These are phyloP conservation scores for Hypoxylon fragiforme DNA, from an alignment of 495 filamentous ascomycete genomes.

Conservation along the genomic window DNA sequence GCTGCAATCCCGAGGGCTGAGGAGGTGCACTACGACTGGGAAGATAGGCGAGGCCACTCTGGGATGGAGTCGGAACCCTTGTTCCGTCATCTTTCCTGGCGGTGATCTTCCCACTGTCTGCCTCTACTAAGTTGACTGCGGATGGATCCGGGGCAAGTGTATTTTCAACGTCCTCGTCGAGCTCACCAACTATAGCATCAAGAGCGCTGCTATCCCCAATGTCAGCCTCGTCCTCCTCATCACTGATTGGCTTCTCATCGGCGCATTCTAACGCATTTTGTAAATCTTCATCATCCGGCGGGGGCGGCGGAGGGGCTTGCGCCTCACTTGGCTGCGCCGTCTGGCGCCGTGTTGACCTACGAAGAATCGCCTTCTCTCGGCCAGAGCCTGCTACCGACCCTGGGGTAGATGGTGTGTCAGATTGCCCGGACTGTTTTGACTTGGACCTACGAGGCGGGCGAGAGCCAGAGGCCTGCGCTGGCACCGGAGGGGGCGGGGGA, in stretches of 20 bases:
- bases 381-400: slow-evolving; percentile 38
- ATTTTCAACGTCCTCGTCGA: slow-evolving; percentile 87
- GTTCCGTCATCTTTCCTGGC: slow-evolving; percentile 97
- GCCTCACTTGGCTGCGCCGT: slow-evolving; percentile 45
- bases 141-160: slow-evolving; percentile 71
- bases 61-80: slow-evolving; percentile 81
- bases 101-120: slow-evolving; percentile 86
- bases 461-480: slow-evolving; percentile 45
- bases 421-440: slow-evolving; percentile 45
- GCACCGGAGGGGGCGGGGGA: slow-evolving; percentile 39
- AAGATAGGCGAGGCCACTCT: slow-evolving; percentile 46
- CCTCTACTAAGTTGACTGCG: slow-evolving; percentile 92
- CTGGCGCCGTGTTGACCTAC: slow-evolving; percentile 60
- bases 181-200: slow-evolving; percentile 85
- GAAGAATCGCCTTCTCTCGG: slow-evolving; percentile 55
- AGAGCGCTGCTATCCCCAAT: slow-evolving; percentile 68
- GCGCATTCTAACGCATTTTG: slow-evolving; percentile 84
- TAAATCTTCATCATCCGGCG: slow-evolving; percentile 58
- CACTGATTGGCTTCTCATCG: slow-evolving; percentile 82
- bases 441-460: slow-evolving; percentile 51
- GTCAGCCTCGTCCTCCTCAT: slow-evolving; percentile 70
- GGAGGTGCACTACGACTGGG: slow-evolving; percentile 53
- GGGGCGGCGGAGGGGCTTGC: slow-evolving; percentile 50
- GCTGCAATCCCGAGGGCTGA: slow-evolving; percentile 47
- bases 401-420: slow-evolving; percentile 43